phyloP scores from a whole-genome alignment of 2,329 filamentous ascomycete genomes.

The Arthrobotrys iridis region DNA sequence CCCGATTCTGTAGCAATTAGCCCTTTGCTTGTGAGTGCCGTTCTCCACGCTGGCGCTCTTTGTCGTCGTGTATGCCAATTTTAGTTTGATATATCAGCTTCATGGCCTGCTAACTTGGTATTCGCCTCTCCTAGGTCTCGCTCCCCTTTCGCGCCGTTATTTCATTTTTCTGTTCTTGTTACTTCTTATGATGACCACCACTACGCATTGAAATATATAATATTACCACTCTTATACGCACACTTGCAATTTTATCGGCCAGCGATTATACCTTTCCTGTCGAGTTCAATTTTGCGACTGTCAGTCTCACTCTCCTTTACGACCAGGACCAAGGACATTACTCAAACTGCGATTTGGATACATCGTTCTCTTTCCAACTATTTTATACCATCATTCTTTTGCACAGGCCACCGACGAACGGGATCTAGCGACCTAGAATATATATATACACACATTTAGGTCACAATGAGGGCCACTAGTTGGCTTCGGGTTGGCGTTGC shows the following conservation, averaged over 20 bases:
- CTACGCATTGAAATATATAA: constrained; percentile 47
- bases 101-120: neutral
- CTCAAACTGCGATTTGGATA: constrained; percentile 8
- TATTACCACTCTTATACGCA: constrained; percentile 7
- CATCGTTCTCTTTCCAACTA: neutral
- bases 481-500: constrained; percentile 46
- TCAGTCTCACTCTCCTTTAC: neutral
- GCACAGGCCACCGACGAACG: neutral
- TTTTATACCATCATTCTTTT: constrained; percentile 8
- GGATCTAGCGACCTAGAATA: neutral
- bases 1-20: constrained; percentile 10
- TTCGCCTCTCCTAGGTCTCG: neutral
- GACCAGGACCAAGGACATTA: constrained; percentile 8
- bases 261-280: constrained; percentile 21
- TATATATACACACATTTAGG: constrained; percentile 4
- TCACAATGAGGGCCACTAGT: constrained; percentile 46
- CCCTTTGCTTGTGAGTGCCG: constrained; percentile 2
- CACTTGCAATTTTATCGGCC: neutral
- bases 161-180: neutral
- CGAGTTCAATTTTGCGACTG: neutral
- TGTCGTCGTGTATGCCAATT: neutral
- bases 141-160: constrained; percentile 11
- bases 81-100: neutral
- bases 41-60: neutral
- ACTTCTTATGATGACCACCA: no score